Evolutionary conservation across 2,329 filamentous ascomycete genomes (phyloP).

Genomic region (Paecilomyces variotii): DNA sequence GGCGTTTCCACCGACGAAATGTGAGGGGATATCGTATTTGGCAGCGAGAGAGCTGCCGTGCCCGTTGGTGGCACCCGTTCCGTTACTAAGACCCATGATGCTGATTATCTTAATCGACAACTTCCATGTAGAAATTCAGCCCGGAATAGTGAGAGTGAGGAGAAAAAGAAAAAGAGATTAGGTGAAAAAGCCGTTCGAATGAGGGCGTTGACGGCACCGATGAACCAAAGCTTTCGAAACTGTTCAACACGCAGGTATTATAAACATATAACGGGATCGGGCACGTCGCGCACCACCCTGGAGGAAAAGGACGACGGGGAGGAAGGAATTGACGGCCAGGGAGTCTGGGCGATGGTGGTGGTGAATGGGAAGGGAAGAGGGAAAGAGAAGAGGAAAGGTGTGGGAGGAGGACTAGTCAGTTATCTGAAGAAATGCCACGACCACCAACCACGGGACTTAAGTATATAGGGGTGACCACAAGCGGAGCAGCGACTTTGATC

Average conservation of each 20-base stretch:
- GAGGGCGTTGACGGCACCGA: slow-evolving; percentile 4
- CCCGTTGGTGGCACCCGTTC: slow-evolving; percentile 39
- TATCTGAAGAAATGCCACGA: neutral
- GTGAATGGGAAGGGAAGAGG: slow-evolving; percentile 2
- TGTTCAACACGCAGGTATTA: neutral
- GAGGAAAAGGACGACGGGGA: neutral
- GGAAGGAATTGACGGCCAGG: neutral
- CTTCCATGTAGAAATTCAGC: neutral
- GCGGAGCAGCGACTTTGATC: no score
- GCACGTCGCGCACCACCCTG: neutral
- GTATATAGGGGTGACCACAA: neutral
- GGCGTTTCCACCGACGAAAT: slow-evolving; percentile 95
- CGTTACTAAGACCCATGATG: slow-evolving; percentile 36
- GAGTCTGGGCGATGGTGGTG: neutral
- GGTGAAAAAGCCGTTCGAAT: slow-evolving; percentile 1
- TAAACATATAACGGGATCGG: neutral
- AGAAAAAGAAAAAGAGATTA: slow-evolving; percentile 1
- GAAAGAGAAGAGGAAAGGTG: neutral
- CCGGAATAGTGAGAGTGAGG: neutral
- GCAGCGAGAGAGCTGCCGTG: slow-evolving; percentile 61
- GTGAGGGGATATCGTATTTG: slow-evolving; percentile 73
- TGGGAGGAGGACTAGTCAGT: neutral
- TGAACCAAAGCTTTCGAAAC: slow-evolving; percentile 2
- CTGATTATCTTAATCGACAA: slow-evolving; percentile 14
- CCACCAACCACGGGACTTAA: neutral